These are phyloP conservation scores for Calonectria pauciramosa DNA, from an alignment of 2,329 filamentous ascomycete genomes.

Conservation along the genomic window DNA sequence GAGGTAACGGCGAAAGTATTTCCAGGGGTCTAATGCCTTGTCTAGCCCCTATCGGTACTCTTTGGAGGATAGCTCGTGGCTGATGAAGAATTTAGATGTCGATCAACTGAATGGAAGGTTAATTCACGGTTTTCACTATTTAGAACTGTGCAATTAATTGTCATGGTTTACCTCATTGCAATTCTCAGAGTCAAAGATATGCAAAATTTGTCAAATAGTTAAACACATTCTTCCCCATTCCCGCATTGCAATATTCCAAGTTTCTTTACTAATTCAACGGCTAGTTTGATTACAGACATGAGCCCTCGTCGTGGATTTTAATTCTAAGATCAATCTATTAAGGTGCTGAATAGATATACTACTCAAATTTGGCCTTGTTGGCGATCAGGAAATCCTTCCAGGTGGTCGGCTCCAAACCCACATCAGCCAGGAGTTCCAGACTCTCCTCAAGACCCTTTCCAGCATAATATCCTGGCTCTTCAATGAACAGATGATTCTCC, in stretches of 20 bases:
- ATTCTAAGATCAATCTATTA: background rate
- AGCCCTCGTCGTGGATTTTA: background rate
- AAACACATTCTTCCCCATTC: background rate
- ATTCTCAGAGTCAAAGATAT: no score
- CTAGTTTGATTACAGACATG: background rate
- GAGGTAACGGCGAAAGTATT: conserved; percentile 42
- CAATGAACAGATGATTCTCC: background rate
- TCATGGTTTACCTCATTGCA: no score
- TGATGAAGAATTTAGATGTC: conserved; percentile 21
- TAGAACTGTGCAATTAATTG: no score
- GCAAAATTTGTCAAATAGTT: background rate
- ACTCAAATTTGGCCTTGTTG: background rate
- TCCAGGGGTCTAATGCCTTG: conserved; percentile 46
- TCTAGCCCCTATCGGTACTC: conserved; percentile 47
- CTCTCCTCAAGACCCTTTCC: background rate
- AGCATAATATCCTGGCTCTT: background rate
- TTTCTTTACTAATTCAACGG: background rate
- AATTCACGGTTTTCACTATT: no score
- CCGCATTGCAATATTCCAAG: background rate
- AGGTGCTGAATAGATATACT: background rate
- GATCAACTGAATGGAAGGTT: background rate
- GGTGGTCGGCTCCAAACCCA: background rate
- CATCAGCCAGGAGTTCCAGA: background rate
- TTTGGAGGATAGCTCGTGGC: conserved; percentile 46
- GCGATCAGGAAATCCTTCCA: background rate